Percentiles rank a stretch among this genome's conserved stretches.
Conservation (phyloP, 78 protist species). For the Chrysochromulina tobinii region DNA sequence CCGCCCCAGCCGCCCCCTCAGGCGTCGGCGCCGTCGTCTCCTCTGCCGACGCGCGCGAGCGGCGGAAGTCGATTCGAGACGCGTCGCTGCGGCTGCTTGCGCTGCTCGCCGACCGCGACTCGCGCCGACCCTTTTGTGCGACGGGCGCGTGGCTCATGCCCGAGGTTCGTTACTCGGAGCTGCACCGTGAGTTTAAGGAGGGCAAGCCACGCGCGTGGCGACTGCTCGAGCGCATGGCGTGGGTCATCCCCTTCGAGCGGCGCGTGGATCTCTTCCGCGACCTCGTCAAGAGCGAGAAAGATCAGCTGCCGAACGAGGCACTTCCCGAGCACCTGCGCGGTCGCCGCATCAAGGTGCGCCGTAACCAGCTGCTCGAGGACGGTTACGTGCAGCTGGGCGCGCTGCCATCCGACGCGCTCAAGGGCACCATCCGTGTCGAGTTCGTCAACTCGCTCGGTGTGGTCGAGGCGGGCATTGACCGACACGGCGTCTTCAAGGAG, state of each 20-base stretch:
- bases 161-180: not conserved
- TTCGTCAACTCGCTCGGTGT: not conserved
- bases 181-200: not conserved
- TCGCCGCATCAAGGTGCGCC: not conserved
- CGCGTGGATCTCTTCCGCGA: not conserved
- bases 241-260: not conserved
- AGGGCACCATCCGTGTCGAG: not conserved
- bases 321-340: not conserved
- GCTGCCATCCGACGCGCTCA: not conserved
- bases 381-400: not conserved
- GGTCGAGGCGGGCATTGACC: slow-evolving; percentile 35
- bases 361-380: not conserved
- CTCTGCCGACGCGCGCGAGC: not conserved
- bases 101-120: not conserved
- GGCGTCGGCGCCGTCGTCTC: too few relatives aligned
- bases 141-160: not conserved
- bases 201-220: not conserved
- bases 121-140: not conserved
- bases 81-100: not conserved
- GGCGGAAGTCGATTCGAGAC: not conserved
- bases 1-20: too few relatives aligned
- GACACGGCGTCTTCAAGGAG: slow-evolving; percentile 30
- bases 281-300: not conserved
- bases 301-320: not conserved
- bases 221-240: not conserved